Evolutionary conservation across 2,329 filamentous ascomycete species (phyloP).

Genomic region (Monosporascus sp.): DNA sequence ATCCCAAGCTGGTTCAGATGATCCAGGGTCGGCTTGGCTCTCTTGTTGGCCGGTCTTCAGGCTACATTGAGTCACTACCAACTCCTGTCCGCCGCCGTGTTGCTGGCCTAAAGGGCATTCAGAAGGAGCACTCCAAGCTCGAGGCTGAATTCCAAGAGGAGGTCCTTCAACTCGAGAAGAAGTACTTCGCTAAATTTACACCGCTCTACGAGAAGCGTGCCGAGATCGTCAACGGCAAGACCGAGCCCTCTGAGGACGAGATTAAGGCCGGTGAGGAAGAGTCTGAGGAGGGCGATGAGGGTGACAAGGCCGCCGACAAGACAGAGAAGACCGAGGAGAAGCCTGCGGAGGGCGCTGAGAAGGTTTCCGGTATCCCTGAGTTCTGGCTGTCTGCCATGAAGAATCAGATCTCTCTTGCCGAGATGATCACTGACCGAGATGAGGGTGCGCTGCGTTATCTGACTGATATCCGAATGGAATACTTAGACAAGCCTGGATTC

Average conservation of each 20-base stretch:
- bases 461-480: conserved; percentile 96
- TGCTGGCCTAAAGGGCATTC: conserved; percentile 91
- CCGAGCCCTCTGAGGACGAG: conserved; percentile 83
- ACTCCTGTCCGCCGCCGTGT: conserved; percentile 86
- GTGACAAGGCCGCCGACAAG: conserved; percentile 48
- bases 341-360: conserved; percentile 42
- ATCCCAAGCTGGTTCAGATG: conserved; percentile 92
- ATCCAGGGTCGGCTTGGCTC: conserved; percentile 94
- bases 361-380: conserved; percentile 82
- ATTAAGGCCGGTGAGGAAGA: conserved; percentile 80
- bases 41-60: conserved; percentile 90
- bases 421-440: conserved; percentile 98
- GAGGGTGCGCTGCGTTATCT: conserved; percentile 88
- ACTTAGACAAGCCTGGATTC: conserved; percentile 97
- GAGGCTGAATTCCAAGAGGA: conserved; percentile 99
- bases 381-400: conserved; percentile 99
- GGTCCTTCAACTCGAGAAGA: conserved; percentile 96
- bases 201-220: conserved; percentile 95
- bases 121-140: conserved; percentile 97
- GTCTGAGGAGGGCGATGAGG: conserved; percentile 57
- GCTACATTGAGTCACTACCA: conserved; percentile 95
- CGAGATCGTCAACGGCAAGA: conserved; percentile 80
- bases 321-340: conserved; percentile 53
- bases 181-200: conserved; percentile 98
- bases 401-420: conserved; percentile 93